Evolutionary conservation across 768 basidiomycete species (phyloP), one percentile per base, ranked within the genome.

Genomic region (Collybia sp.): DNA sequence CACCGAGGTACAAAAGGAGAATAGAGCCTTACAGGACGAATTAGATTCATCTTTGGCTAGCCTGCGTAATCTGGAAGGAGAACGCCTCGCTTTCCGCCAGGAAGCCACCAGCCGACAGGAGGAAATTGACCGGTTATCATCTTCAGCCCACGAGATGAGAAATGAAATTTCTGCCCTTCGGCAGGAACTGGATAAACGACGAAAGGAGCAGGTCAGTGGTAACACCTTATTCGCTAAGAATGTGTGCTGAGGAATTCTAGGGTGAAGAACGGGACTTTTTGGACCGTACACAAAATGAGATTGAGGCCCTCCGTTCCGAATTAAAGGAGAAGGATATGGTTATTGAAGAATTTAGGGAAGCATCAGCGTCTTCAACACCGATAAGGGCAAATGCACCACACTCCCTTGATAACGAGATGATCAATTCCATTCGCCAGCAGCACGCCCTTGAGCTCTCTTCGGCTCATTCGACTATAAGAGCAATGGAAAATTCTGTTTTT

Each of bases 381-480:
- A 57, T 67, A 0, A 58, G 60, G n/a, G 58, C 68, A 2, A 58
- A 67, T 42, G 61, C 60, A 1, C 62, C 76, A 20, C 74, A 73
- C 39, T 82, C 84, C 19, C 67, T 91, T 31, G 82, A 87, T 64
- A 78, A 79, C 55, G 90, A 92, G 65, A 76, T 91, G 69, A 62
- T 89, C 15, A 75, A 77, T 46, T 78, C 83, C 18, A 64, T 87
- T 30, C 73, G 73, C 55, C 86, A 91, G 56, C 85, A 89, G 52
- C 86, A 91, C 55, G 73, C 77, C 11, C 76, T 94, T 47, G 90
- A 92, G 48, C 72, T 93, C 6, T 93, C 90, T 31, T 70, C 79
- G 10, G 81, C 90, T 3, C 88, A 88, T 31, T 88, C 87, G 0
- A 81, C 82, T 58, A 84, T 93, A 42, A 80, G 92, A 10, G 75